Base-by-base conservation (phyloP, 805 yeast species). In the Yarrowia bubula region DNA sequence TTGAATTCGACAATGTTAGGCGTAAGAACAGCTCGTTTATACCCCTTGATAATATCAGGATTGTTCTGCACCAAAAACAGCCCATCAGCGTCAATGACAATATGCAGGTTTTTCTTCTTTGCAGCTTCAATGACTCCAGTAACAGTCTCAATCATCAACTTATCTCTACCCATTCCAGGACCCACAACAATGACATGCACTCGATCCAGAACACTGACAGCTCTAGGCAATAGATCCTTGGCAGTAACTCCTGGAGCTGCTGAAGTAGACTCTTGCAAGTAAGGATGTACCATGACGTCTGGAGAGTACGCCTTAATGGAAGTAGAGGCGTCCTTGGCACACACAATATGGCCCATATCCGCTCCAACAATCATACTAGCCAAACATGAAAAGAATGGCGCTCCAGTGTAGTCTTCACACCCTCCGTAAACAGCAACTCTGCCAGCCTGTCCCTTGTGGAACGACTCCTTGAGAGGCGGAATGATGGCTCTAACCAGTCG, bases 261-360 rank as follows among this genome's bases (percentile, higher is more conserved):
- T 10, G 77, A 76, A 46, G 73, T 74, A 65, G 79, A 71, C 70
- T 86, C 92, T 65, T 77, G 80, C 69, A 92, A 73, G 73, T 90
- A 91, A 0, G 98, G 98, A 77, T 95, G 98, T 1, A 95, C 96
- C 98, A 93, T 95, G 58, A 93, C 77, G 72, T 93, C 92, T 0
- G 99, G 98, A 7, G 96, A 84, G 75, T 95, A 95, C 33, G 87
- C 77, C 75, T 93, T 93, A 72, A 93, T 91, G 7, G 90, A 87
- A 0, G 87, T 77, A 0, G 90, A 92, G 0, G 98, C 98, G 35
- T 78, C 76, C 60, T 77, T 75, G 69, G 91, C 96, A 77, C 98
- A 95, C n/a, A 95, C 81, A 9, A 93, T 82, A 75, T 93, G 98
- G 41, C 93, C 83, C 77, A 95, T 79, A 73, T 93, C 99, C 63